A percentile compares a stretch with the other conserved stretches of the same genome.
phyloP scores from a whole-genome alignment of 2,329 filamentous ascomycete genomes.

The Botrytis byssoidea region DNA sequence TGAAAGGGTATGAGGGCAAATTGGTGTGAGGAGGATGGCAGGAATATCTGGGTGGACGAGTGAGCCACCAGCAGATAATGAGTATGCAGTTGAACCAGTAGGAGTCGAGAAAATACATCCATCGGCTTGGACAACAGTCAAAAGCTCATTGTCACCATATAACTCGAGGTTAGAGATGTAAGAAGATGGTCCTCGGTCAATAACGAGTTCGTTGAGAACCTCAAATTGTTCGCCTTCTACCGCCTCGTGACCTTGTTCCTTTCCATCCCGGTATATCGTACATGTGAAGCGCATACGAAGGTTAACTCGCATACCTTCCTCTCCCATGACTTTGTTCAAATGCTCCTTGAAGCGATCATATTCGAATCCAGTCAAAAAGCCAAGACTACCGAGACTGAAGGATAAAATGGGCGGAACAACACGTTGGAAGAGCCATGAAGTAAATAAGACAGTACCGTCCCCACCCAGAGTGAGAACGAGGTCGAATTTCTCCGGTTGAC shows the following conservation, averaged over 20 bases:
- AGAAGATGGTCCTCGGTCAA: conserved; percentile 92
- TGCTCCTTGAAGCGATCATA: conserved; percentile 86
- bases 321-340: conserved; percentile 86
- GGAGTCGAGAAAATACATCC: conserved; percentile 98
- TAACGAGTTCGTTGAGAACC: conserved; percentile 96
- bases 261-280: conserved; percentile 81
- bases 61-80: conserved; percentile 89
- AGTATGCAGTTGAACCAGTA: conserved; percentile 93
- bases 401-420: conserved; percentile 82
- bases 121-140: conserved; percentile 95
- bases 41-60: conserved; percentile 96
- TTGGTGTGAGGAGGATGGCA: conserved; percentile 92
- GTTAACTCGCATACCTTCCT: conserved; percentile 94
- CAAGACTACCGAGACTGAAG: conserved; percentile 79
- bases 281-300: conserved; percentile 98
- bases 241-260: conserved; percentile 57
- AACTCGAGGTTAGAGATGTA: conserved; percentile 97
- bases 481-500: conserved; percentile 90
- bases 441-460: conserved; percentile 84
- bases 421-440: conserved; percentile 88
- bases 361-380: conserved; percentile 86
- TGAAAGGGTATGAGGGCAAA: conserved; percentile 94
- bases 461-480: conserved; percentile 85
- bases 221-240: conserved; percentile 96
- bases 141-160: conserved; percentile 89